These are phyloP conservation scores for Leccinum obscurum DNA, from an alignment of 768 basidiomycete species.

Conservation along the genomic window DNA sequence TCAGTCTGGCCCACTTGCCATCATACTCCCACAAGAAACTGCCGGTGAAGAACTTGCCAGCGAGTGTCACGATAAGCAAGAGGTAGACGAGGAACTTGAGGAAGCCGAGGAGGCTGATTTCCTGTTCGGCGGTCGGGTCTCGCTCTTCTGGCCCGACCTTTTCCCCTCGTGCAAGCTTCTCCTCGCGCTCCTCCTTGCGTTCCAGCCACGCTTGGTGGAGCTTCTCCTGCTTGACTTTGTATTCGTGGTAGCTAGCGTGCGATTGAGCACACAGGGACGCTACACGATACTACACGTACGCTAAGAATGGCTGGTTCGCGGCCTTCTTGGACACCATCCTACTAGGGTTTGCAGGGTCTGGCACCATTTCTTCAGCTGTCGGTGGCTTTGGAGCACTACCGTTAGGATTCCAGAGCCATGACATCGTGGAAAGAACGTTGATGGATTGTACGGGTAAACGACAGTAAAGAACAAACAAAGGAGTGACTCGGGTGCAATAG, in stretches of 20 bases:
- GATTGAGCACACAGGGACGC: slow-evolving; percentile 5
- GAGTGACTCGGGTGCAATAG: not conserved
- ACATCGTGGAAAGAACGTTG: slow-evolving; percentile 43
- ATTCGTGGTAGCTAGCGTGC: slow-evolving; percentile 59
- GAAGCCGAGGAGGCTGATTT: slow-evolving; percentile 63
- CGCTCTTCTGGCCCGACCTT: slow-evolving; percentile 68
- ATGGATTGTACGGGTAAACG: not conserved
- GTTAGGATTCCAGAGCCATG: slow-evolving; percentile 58
- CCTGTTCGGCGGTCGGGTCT: slow-evolving; percentile 69
- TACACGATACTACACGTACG: slow-evolving; percentile 46
- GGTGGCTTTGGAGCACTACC: slow-evolving; percentile 40
- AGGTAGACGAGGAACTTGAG: slow-evolving; percentile 68
- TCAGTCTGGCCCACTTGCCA: slow-evolving; percentile 58
- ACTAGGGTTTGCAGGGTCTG: slow-evolving; percentile 62
- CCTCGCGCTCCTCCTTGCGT: slow-evolving; percentile 70
- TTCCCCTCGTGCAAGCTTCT: slow-evolving; percentile 73
- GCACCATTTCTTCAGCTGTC: slow-evolving; percentile 48
- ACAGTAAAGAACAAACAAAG: not conserved
- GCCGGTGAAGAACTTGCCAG: slow-evolving; percentile 85
- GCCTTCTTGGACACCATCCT: slow-evolving; percentile 78
- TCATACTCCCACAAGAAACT: slow-evolving; percentile 84
- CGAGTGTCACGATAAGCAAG: slow-evolving; percentile 52
- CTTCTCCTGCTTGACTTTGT: slow-evolving; percentile 59
- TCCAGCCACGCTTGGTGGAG: slow-evolving; percentile 65
- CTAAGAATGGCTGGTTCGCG: slow-evolving; percentile 84